Conservation (phyloP, 2,329 filamentous ascomycete genomes). For the Aspergillus intermedius region DNA sequence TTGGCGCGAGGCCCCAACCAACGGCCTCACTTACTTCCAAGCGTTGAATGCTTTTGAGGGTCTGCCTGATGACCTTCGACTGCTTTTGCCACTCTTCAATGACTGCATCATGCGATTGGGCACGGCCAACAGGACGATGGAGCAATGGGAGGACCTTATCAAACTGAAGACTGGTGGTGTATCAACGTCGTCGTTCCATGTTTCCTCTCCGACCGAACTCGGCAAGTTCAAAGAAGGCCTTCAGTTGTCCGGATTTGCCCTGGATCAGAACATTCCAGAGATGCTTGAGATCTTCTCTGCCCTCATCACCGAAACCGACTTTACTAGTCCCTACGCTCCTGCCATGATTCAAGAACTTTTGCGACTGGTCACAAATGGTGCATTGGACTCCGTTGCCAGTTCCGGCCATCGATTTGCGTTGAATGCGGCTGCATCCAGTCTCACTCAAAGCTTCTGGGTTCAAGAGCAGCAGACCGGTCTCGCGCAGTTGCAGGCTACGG, state of each 20-base stretch:
- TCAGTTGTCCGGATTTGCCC: conserved; percentile 73
- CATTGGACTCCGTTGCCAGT: conserved; percentile 84
- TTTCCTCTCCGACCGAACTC: conserved; percentile 67
- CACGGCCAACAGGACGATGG: conserved; percentile 81
- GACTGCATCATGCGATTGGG: conserved; percentile 90
- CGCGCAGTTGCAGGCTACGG: conserved; percentile 78
- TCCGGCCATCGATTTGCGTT: conserved; percentile 84
- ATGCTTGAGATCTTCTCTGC: conserved; percentile 84
- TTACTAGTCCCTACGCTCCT: conserved; percentile 74
- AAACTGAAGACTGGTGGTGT: conserved; percentile 94
- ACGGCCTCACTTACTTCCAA: conserved; percentile 92
- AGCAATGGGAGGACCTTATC: conserved; percentile 89
- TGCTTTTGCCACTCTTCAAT: conserved; percentile 82
- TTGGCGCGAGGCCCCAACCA: conserved; percentile 89
- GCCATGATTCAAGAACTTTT: conserved; percentile 79
- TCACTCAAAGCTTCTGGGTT: conserved; percentile 65
- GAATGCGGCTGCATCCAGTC: conserved; percentile 71
- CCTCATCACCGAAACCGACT: conserved; percentile 80
- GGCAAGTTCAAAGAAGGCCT: conserved; percentile 71
- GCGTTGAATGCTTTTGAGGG: conserved; percentile 74
- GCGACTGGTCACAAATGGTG: conserved; percentile 78
- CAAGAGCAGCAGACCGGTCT: conserved; percentile 85
- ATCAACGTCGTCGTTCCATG: conserved; percentile 75
- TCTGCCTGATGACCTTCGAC: conserved; percentile 75
- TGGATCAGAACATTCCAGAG: conserved; percentile 81